Evolutionary conservation across 2,329 filamentous ascomycete species (phyloP).

Genomic region (Penicillium brevicompactum): DNA sequence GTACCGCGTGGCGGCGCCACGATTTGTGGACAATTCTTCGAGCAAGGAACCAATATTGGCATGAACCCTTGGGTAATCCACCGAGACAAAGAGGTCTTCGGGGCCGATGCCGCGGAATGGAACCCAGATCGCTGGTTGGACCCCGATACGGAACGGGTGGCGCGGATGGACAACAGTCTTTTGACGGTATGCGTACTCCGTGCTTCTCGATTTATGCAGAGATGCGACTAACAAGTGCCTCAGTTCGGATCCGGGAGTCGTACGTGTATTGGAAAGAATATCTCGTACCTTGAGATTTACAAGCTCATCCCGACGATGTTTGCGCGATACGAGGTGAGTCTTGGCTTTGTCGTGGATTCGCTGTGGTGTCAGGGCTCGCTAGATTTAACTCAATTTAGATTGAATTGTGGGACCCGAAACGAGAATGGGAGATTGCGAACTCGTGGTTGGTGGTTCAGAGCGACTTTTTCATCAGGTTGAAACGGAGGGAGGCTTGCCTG

Average conservation of each 20-base stretch:
- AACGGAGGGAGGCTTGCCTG: background rate
- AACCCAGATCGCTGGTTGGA: constrained; percentile 54
- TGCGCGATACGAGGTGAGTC: background rate
- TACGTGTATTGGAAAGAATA: constrained; percentile 28
- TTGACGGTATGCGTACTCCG: constrained; percentile 6
- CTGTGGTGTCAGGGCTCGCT: no score
- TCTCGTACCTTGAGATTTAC: constrained; percentile 30
- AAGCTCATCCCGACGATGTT: constrained; percentile 53
- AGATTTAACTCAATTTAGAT: background rate
- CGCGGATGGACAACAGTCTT: background rate
- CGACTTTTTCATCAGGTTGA: background rate
- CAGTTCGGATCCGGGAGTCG: constrained; percentile 4
- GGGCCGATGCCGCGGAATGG: constrained; percentile 44
- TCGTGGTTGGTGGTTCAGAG: background rate
- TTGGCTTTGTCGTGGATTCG: background rate
- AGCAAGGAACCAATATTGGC: constrained; percentile 51
- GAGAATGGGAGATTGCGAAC: background rate
- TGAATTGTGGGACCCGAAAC: background rate
- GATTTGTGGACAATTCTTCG: constrained; percentile 29
- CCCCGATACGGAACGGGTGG: background rate
- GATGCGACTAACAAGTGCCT: no score
- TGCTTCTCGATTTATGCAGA: background rate
- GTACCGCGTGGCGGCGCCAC: constrained; percentile 1
- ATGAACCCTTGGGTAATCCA: constrained; percentile 47
- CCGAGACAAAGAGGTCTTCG: constrained; percentile 30